phyloP scores from a whole-genome alignment of 345 rosid species.

The Eucalyptus sp. region DNA sequence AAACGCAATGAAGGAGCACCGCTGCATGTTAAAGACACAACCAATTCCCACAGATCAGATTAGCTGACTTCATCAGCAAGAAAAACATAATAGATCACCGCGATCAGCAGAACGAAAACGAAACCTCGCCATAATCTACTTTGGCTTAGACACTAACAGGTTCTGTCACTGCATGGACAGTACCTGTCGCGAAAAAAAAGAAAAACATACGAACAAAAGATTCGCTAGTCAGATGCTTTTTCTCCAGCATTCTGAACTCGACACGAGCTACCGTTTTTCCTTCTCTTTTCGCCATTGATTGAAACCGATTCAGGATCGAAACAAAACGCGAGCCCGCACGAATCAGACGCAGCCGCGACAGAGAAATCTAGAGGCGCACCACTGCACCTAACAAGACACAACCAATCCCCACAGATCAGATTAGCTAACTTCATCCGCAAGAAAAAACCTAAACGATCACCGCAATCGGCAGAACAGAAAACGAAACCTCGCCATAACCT shows the following conservation, averaged over 20 bases:
- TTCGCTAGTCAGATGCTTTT: neutral
- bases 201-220: neutral
- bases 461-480: neutral
- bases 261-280: neutral
- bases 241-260: neutral
- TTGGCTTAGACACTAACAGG: neutral
- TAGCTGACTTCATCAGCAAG: neutral
- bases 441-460: neutral
- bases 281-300: neutral
- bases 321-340: neutral
- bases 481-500: neutral
- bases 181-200: neutral
- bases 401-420: neutral
- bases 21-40: neutral
- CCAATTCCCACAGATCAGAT: neutral
- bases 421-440: neutral
- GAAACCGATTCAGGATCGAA: neutral
- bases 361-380: neutral
- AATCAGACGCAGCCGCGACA: neutral
- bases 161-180: neutral
- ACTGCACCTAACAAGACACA: neutral
- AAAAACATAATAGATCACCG: neutral
- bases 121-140: neutral
- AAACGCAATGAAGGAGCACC: neutral
- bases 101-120: neutral